A percentile compares a stretch with the other conserved stretches of the same genome.
phyloP scores from a whole-genome alignment of 2,329 filamentous ascomycete species.

The Diaporthe ilicicola region DNA sequence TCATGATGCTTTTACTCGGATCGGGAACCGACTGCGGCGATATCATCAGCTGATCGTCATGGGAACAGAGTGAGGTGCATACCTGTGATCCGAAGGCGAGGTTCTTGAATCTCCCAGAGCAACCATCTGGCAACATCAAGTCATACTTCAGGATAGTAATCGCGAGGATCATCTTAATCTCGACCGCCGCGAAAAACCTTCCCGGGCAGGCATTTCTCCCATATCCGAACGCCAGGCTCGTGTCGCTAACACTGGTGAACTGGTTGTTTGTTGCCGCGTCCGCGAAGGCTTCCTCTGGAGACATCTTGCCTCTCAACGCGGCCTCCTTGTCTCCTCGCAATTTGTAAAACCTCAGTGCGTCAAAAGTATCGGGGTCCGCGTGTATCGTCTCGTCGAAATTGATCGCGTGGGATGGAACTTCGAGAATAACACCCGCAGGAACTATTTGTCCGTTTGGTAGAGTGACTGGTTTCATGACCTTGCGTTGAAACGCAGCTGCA shows the following conservation, averaged over 20 bases:
- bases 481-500: conserved; percentile 51
- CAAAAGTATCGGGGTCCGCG: conserved; percentile 43
- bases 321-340: conserved; percentile 37
- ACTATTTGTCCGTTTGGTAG: conserved; percentile 59
- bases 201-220: background rate
- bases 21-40: background rate
- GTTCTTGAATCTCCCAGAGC: background rate
- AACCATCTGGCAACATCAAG: background rate
- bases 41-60: too few species aligned
- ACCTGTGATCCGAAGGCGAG: background rate
- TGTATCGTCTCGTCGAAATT: conserved; percentile 46
- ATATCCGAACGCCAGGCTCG: background rate
- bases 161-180: background rate
- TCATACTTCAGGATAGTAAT: background rate
- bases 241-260: background rate
- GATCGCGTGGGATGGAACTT: conserved; percentile 46
- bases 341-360: conserved; percentile 46
- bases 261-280: background rate
- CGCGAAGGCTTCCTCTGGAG: too few species aligned
- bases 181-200: background rate
- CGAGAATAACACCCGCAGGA: conserved; percentile 48
- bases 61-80: too few species aligned
- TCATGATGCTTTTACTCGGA: background rate
- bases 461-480: conserved; percentile 55
- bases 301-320: too few species aligned